Conservation (phyloP, 305 asterid genomes). For the Monarda citriodora region DNA sequence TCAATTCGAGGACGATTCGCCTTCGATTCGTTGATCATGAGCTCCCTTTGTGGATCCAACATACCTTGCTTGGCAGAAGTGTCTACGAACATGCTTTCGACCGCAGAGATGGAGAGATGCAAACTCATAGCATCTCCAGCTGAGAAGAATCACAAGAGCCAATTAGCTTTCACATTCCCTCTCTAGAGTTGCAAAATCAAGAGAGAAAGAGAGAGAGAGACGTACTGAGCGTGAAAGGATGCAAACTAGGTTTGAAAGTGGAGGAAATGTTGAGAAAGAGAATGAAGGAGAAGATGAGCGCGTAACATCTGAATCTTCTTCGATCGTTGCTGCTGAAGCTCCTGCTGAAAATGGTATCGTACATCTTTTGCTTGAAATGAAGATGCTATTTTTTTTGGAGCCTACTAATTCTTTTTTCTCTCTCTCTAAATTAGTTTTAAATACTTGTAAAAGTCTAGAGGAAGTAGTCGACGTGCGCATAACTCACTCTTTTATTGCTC, state of each 20-base stretch:
- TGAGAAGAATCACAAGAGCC: background rate
- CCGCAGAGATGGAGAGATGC: constrained; percentile 27
- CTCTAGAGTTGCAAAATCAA: background rate
- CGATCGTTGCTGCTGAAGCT: background rate
- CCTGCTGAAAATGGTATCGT: background rate
- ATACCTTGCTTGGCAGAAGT: background rate
- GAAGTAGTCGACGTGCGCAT: background rate
- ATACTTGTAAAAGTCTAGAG: constrained; percentile 12
- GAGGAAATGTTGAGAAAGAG: constrained; percentile 36
- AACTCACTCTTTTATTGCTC: constrained; percentile 12
- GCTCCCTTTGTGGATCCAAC: background rate
- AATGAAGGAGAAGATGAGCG: constrained; percentile 31
- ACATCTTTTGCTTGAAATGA: constrained; percentile 4
- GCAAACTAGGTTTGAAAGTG: constrained; percentile 31
- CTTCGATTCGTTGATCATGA: background rate
- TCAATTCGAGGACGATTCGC: background rate
- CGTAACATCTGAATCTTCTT: constrained; percentile 36
- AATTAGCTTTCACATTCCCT: too few relatives aligned
- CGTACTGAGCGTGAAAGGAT: constrained; percentile 40
- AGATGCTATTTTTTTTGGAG: too few relatives aligned
- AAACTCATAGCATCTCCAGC: constrained; percentile 37
- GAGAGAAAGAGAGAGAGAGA: background rate
- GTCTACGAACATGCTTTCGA: too few relatives aligned
- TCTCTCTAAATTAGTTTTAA: too few relatives aligned
- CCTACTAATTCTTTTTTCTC: too few relatives aligned